These are phyloP conservation scores for Fusarium sublunatum DNA, from an alignment of 2,329 filamentous ascomycete genomes.

Conservation along the genomic window DNA sequence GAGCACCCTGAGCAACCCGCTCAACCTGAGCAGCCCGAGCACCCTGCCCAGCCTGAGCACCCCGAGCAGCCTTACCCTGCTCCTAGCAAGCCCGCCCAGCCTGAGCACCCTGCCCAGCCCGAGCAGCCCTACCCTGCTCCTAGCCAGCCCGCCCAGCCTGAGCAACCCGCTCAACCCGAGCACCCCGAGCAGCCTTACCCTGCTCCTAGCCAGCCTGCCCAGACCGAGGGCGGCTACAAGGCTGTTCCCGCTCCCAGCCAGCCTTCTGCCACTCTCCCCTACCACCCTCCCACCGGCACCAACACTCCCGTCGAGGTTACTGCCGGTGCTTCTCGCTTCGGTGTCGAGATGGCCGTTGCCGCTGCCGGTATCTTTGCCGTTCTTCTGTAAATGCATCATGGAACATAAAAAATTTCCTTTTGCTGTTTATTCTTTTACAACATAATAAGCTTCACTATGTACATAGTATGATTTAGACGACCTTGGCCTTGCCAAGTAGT, in stretches of 20 bases:
- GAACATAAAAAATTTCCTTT: conserved; percentile 35
- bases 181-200: conserved; percentile 10
- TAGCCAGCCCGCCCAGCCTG: conserved; percentile 14
- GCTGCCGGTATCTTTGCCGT: conserved; percentile 50
- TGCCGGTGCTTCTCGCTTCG: conserved; percentile 50
- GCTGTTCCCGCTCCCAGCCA: conserved; percentile 27
- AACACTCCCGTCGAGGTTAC: conserved; percentile 42
- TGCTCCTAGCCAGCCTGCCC: conserved; percentile 18
- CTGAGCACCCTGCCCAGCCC: conserved; percentile 5
- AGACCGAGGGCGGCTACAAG: conserved; percentile 24
- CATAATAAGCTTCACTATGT: conserved; percentile 47
- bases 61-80: conserved; percentile 15
- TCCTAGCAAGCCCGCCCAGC: conserved; percentile 13
- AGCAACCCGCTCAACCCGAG: conserved; percentile 11
- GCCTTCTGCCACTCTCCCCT: conserved; percentile 39
- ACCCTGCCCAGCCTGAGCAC: conserved; percentile 21
- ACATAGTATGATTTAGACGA: conserved; percentile 47
- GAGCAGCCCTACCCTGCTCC: neutral
- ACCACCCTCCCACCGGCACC: conserved; percentile 33
- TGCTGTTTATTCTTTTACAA: conserved; percentile 40
- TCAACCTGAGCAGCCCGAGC: conserved; percentile 14
- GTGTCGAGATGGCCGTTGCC: conserved; percentile 46
- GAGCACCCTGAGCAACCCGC: conserved; percentile 12
- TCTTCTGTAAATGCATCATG: conserved; percentile 49
- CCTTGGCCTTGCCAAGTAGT: conserved; percentile 36